Evolutionary conservation across 2,329 filamentous ascomycete genomes (phyloP), one percentile per base, ranked within the genome.

Genomic region (Microdochium paspali): DNA sequence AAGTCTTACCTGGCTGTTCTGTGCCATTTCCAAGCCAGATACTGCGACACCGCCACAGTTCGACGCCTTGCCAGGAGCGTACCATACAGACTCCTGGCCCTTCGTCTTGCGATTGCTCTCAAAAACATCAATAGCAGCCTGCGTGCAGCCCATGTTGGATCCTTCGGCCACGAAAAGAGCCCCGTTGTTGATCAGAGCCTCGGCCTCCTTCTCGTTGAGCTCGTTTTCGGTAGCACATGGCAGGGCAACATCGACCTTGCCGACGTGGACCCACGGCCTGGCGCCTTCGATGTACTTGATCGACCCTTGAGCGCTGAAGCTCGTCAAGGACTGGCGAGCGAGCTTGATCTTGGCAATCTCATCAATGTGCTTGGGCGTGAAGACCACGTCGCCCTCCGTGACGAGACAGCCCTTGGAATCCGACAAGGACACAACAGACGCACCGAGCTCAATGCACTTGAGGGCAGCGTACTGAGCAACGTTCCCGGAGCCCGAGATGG

Each of bases 101-200:
- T 88, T 82, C 65, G 79, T 79, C 65, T 74, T 81, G 58, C 90
- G 80, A 60, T 83, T 74, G 18, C 76, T 79, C 79, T 97, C 91
- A 66, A 97, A 97, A 55, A 89, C 74, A 61, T 95, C 87, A 61
- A 98, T 96, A 57, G 91, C 91, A 55, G 87, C 90, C 71, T 93
- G 89, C 28, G 90, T 96, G 77, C 90, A 96, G 54, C 93, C 93
- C 93, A 98, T 97, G 82, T 97, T 97, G 71, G 86, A 93, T 49
- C 93, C 93, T 74, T 98, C 93, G 49, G 93, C 93, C 56, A 97
- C 84, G 74, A 89, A 94, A 66, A 84, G 81, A 63, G 78, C 79
- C 56, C 91, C 91, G 50, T 78, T 79, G 45, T 77, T 77, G 50
- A 96, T 80, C 42, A 97, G 80, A 18, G 79, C 82, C 72, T 88